A percentile compares a stretch with the other conserved stretches of the same genome.
phyloP scores from a whole-genome alignment of 2,329 filamentous ascomycete genomes.

The Knoxdaviesia proteae region DNA sequence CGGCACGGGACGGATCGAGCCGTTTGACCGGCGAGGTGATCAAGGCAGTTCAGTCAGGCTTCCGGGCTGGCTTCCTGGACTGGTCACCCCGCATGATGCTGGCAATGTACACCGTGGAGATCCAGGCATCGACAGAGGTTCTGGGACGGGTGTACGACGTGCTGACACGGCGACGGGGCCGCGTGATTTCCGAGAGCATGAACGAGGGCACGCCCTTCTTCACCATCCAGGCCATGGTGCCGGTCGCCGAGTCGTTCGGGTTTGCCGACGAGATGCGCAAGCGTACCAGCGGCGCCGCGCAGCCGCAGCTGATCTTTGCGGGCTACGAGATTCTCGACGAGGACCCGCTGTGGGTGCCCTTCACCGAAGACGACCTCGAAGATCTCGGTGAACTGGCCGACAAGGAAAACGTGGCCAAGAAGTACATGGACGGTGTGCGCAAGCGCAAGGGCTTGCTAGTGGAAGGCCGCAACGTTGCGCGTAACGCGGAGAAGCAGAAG shows the following conservation, averaged over 20 bases:
- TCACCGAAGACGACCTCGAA: slow-evolving; percentile 89
- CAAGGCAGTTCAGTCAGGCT: slow-evolving; percentile 66
- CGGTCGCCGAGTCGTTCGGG: slow-evolving; percentile 87
- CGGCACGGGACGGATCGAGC: slow-evolving; percentile 26
- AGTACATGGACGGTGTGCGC: slow-evolving; percentile 83
- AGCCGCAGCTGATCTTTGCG: slow-evolving; percentile 80
- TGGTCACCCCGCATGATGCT: slow-evolving; percentile 91
- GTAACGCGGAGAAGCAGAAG: slow-evolving; percentile 83
- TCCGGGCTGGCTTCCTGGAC: slow-evolving; percentile 72
- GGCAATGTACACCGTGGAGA: slow-evolving; percentile 95
- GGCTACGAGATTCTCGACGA: slow-evolving; percentile 87
- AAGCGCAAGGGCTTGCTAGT: slow-evolving; percentile 75
- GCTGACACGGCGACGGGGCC: slow-evolving; percentile 81
- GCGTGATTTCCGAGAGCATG: slow-evolving; percentile 74
- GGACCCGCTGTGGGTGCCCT: slow-evolving; percentile 95
- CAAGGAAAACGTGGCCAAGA: slow-evolving; percentile 84
- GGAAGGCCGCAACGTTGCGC: slow-evolving; percentile 53
- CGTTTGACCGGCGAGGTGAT: slow-evolving; percentile 86
- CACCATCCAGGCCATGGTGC: slow-evolving; percentile 71
- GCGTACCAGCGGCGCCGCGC: slow-evolving; percentile 71
- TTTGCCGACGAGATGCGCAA: slow-evolving; percentile 96
- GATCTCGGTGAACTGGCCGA: slow-evolving; percentile 88
- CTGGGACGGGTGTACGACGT: slow-evolving; percentile 90
- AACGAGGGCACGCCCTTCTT: slow-evolving; percentile 95
- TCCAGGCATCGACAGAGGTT: slow-evolving; percentile 89